Base-by-base conservation (phyloP, 192 early-diverging fungal species). In the Chytriomyces confervae region DNA sequence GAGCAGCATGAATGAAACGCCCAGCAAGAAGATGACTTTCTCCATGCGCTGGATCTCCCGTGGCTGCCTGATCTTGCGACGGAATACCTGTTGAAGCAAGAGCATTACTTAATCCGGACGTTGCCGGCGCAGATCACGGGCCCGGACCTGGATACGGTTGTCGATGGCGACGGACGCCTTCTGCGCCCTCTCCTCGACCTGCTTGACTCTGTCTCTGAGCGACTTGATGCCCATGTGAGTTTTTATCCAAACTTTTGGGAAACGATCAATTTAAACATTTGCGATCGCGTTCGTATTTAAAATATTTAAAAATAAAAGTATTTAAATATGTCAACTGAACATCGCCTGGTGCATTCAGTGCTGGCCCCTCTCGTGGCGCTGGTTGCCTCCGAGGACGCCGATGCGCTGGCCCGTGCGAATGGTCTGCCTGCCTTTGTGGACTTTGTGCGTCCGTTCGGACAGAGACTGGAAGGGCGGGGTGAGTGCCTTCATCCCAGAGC, bases 381-480 rank as follows among this genome's bases (percentile, higher is more conserved):
- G 29, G 77, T 86, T 10, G 84, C 92, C 5, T 90, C 90, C 16
- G 77, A 77, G 47, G 92, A 91, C 74, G 91, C 88, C 0, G 89
- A 91, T 7, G 87, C 85, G 23, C 70, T 91, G 11, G 91, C 87
- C 63, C 84, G 82, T 63, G 81, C 80, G 11, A 94, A 91, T 72
- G 81, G 88, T 44, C 77, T 94, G 45, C 79, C 86, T 9, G 84
- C 86, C 1, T 79, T 94, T 50, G 85, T 84, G 4, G 86, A 92
- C 62, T 77, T 94, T 16, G 72, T 95, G 50, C 77, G 84, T 50
- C 93, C 93, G 29, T 95, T 95, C 85, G 92, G 92, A 8, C 83
- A 86, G 18, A 78, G 82, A 27, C 89, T 93, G 47, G 87, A 90
- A 61, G 90, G 90, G 18, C 86, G 84, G 85, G 83, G 91, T 91